phyloP scores from a whole-genome alignment of 176 grass and related monocot genomes.

The Stipa capillata region DNA sequence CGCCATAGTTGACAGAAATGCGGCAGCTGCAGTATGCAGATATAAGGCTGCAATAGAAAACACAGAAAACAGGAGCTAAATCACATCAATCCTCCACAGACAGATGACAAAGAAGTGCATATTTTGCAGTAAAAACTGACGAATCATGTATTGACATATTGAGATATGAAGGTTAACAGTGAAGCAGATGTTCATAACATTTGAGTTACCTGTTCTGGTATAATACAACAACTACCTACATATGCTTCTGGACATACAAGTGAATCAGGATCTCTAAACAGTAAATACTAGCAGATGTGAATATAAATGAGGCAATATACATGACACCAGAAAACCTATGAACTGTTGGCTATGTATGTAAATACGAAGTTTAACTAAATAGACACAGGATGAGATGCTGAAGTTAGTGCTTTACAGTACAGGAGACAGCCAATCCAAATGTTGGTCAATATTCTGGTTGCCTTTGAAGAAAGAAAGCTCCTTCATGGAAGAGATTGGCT shows the following conservation, averaged over 20 bases:
- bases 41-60: too few relatives aligned
- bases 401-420: constrained; percentile 43
- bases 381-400: constrained; percentile 11
- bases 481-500: neutral
- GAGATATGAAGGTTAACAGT: neutral
- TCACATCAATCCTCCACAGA: neutral
- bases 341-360: constrained; percentile 11
- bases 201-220: neutral
- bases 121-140: neutral
- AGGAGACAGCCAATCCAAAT: constrained; percentile 16
- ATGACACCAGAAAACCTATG: constrained; percentile 20
- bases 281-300: constrained; percentile 12
- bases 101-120: neutral
- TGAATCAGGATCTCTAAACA: neutral
- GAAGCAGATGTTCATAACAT: constrained; percentile 1
- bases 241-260: constrained; percentile 12
- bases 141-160: neutral
- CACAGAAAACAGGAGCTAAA: neutral
- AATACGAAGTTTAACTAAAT: neutral
- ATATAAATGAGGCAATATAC: constrained; percentile 22
- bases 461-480: neutral
- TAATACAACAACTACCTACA: constrained; percentile 4
- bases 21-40: too few relatives aligned
- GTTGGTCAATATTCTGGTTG: neutral
- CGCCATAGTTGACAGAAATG: neutral